Evolutionary conservation across 129 eudicot species (phyloP).

Genomic region (Ambrosia artemisiifolia): DNA sequence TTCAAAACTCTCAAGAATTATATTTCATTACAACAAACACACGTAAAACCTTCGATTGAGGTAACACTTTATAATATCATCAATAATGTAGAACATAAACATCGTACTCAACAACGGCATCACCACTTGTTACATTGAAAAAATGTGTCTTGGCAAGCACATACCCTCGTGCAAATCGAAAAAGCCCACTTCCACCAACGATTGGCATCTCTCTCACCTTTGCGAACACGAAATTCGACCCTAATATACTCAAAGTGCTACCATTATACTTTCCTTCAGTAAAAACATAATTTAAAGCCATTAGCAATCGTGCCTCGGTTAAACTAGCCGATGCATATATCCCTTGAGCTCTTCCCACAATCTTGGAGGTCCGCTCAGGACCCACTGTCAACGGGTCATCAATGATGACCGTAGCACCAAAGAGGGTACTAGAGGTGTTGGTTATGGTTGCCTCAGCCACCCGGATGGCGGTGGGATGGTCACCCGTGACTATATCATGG

Average conservation of each 20-base stretch:
- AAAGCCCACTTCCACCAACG: slow-evolving; percentile 26
- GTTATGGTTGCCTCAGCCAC: slow-evolving; percentile 5
- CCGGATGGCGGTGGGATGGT: slow-evolving; percentile 14
- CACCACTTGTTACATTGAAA: neutral
- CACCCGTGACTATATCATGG: slow-evolving; percentile 12
- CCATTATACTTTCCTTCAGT: slow-evolving; percentile 28
- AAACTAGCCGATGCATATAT: slow-evolving; percentile 14
- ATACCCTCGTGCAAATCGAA: slow-evolving; percentile 29
- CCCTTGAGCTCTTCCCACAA: slow-evolving; percentile 33
- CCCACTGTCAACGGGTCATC: slow-evolving; percentile 29
- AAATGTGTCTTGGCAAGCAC: slow-evolving; percentile 20
- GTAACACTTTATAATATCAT: too few species aligned
- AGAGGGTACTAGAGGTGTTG: neutral
- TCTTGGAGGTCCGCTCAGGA: slow-evolving; percentile 20
- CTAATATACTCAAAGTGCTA: slow-evolving; percentile 31
- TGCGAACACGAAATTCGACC: neutral
- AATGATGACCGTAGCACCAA: neutral
- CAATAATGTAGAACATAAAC: slow-evolving; percentile 6
- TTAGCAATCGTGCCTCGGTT: neutral
- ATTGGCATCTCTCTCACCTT: slow-evolving; percentile 24
- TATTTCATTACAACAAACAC: too few species aligned
- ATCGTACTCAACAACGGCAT: slow-evolving; percentile 26
- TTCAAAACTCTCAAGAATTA: too few species aligned
- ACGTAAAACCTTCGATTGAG: too few species aligned
- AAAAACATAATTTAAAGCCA: slow-evolving; percentile 20